Percentiles rank a stretch among this genome's conserved stretches.
These are phyloP conservation scores for Maudiozyma barnettii DNA, from an alignment of 805 yeast species.

Conservation along the genomic window DNA sequence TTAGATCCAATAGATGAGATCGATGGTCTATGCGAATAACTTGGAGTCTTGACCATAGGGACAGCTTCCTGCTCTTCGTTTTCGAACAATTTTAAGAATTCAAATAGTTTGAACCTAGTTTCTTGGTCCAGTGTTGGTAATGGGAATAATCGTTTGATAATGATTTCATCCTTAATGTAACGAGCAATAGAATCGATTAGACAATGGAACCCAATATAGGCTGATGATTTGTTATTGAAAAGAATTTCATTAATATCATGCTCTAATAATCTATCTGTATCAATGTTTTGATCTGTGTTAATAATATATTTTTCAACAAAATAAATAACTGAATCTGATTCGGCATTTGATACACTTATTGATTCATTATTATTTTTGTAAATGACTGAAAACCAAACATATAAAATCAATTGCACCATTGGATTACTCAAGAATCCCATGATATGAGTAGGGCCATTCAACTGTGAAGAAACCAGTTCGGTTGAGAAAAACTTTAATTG, in stretches of 20 bases:
- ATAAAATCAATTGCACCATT: conserved; percentile 16
- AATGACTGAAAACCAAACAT: conserved; percentile 15
- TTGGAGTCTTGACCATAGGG: not conserved
- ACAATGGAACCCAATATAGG: conserved; percentile 11
- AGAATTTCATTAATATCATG: conserved; percentile 10
- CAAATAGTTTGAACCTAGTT: conserved; percentile 8
- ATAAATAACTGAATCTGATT: conserved; percentile 7
- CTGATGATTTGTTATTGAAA: conserved; percentile 9
- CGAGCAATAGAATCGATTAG: conserved; percentile 6
- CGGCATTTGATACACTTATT: conserved; percentile 1
- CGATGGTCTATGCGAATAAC: conserved; percentile 1
- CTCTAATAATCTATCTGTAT: conserved; percentile 10
- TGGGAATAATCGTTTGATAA: conserved; percentile 9
- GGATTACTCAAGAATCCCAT: conserved; percentile 13
- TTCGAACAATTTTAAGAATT: conserved; percentile 4
- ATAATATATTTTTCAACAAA: conserved; percentile 13
- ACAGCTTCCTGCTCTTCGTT: not conserved
- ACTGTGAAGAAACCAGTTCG: conserved; percentile 5
- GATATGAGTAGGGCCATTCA: conserved; percentile 5
- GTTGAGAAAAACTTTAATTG: conserved; percentile 10
- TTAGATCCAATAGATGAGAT: conserved; percentile 2
- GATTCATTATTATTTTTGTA: conserved; percentile 2
- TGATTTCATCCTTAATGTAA: conserved; percentile 11
- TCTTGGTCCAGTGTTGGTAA: conserved; percentile 6
- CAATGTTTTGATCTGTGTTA: conserved; percentile 8